Conservation (phyloP, 805 yeast species). For the Dipodascopsis uninucleata region DNA sequence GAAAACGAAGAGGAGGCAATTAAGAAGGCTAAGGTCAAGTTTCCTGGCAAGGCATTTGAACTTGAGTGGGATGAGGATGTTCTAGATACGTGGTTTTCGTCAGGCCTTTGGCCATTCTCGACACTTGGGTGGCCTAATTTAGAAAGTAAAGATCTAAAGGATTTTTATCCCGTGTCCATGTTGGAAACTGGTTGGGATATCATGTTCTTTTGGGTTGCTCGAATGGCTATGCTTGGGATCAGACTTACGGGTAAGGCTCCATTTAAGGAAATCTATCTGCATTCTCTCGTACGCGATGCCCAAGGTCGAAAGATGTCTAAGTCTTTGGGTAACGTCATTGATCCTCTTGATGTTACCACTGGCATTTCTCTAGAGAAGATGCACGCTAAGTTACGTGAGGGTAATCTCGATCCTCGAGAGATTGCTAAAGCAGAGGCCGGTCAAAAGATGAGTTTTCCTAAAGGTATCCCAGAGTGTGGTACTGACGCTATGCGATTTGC, state of each 20-base stretch:
- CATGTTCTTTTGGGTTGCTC: slow-evolving; percentile 96
- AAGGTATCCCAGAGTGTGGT: slow-evolving; percentile 99
- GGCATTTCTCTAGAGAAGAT: slow-evolving; percentile 80
- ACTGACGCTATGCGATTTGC: slow-evolving; percentile 98
- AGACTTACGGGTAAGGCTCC: slow-evolving; percentile 90
- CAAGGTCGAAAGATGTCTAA: slow-evolving; percentile 99
- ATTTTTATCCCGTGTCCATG: slow-evolving; percentile 86
- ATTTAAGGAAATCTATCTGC: slow-evolving; percentile 95
- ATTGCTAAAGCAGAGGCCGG: slow-evolving; percentile 82
- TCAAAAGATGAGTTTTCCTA: slow-evolving; percentile 85
- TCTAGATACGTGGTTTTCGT: slow-evolving; percentile 97
- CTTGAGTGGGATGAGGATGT: slow-evolving; percentile 97
- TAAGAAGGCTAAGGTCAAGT: slow-evolving; percentile 70
- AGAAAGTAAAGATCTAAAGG: slow-evolving; percentile 62
- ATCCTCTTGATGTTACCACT: slow-evolving; percentile 87
- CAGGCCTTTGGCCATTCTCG: slow-evolving; percentile 97
- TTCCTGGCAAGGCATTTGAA: slow-evolving; percentile 64
- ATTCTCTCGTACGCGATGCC: slow-evolving; percentile 96
- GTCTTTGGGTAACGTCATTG: slow-evolving; percentile 93
- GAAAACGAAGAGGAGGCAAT: slow-evolving; percentile 78
- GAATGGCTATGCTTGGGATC: slow-evolving; percentile 90
- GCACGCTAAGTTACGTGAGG: slow-evolving; percentile 69
- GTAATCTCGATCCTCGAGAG: slow-evolving; percentile 89
- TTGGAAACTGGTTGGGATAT: slow-evolving; percentile 99
- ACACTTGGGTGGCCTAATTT: slow-evolving; percentile 91